Evolutionary conservation across 2,329 filamentous ascomycete genomes (phyloP).

Genomic region (Pseudogymnoascus pannorum): DNA sequence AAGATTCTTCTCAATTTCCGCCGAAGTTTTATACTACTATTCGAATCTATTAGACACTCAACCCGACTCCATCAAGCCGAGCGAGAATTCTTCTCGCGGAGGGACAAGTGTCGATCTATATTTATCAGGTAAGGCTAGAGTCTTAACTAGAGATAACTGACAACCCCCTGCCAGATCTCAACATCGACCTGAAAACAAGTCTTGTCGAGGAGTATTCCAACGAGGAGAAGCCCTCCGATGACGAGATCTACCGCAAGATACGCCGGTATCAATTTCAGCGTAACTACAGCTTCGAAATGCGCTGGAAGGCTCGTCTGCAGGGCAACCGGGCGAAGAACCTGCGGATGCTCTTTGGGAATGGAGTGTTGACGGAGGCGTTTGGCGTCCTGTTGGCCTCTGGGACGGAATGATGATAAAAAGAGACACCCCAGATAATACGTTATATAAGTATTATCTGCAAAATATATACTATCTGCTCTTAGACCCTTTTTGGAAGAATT

Average conservation of each 20-base stretch:
- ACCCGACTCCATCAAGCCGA: too few relatives aligned
- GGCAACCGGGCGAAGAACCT: neutral
- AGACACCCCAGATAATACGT: too few relatives aligned
- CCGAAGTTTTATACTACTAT: too few relatives aligned
- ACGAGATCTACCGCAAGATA: neutral
- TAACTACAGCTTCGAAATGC: neutral
- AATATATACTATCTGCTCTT: too few relatives aligned
- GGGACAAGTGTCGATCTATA: slow-evolving; percentile 16
- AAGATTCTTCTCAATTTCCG: too few relatives aligned
- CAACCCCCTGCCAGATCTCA: slow-evolving; percentile 20
- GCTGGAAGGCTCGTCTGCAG: neutral
- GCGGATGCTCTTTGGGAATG: slow-evolving; percentile 5
- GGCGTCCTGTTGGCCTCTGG: slow-evolving; percentile 14
- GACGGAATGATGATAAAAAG: slow-evolving; percentile 14
- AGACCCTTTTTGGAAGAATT: too few relatives aligned
- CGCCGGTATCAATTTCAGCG: neutral
- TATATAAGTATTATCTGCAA: too few relatives aligned
- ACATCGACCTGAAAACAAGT: slow-evolving; percentile 19
- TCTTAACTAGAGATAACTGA: neutral
- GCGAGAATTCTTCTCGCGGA: slow-evolving; percentile 14
- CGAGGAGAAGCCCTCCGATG: slow-evolving; percentile 19
- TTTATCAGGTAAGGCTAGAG: neutral
- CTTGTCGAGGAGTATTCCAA: slow-evolving; percentile 28
- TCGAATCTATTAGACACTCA: too few relatives aligned
- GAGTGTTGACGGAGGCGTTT: slow-evolving; percentile 12